Base-by-base conservation (phyloP, 805 yeast species). In the Candida tammaniensis region DNA sequence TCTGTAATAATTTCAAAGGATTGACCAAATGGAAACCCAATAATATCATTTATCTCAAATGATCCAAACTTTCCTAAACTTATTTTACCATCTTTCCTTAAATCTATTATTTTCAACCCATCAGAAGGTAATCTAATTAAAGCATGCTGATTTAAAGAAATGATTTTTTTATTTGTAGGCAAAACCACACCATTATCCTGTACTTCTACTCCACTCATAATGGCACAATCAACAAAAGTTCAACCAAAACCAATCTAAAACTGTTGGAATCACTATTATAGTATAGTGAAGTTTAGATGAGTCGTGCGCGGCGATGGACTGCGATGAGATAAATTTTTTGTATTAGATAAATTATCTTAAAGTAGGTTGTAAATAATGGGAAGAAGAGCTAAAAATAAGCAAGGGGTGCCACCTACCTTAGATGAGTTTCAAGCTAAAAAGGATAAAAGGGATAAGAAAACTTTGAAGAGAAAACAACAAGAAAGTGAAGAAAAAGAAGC, bases 21-120 rank as follows among this genome's bases (percentile, higher is more conserved):
- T 46, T 86, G 91, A 1, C 98, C 98, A 51, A 76, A 84, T 5
- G 88, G 83, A 48, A 70, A 80, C 3, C 96, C 97, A 25, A 91
- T 57, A 9, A 91, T 72, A 33, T 76, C 82, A 43, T 80, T 77
- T 2, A 83, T 86, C 19, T 72, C 63, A 55, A 93, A 93, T 0
- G 82, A 68, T 13, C 99, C 99, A 59, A 91, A 93, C 55, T 93
- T 91, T 2, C 98, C 98, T 44, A 93, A 68, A 36, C 78, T 76
- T 13, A 93, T 72, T 8, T 73, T 55, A 0, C 81, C 78, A 20
- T 74, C 78, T 3, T 75, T 70, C 31, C 69, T 72, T 39, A 89
- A 63, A 46, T 80, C 77, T n/a, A 83, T 78, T 24, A 89, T 71
- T 53, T 86, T 82, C 51, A 80, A 57, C 37, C 85, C 83, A 33